These are phyloP conservation scores for Terfezia boudieri DNA, from an alignment of 495 filamentous ascomycete species.

Conservation along the genomic window DNA sequence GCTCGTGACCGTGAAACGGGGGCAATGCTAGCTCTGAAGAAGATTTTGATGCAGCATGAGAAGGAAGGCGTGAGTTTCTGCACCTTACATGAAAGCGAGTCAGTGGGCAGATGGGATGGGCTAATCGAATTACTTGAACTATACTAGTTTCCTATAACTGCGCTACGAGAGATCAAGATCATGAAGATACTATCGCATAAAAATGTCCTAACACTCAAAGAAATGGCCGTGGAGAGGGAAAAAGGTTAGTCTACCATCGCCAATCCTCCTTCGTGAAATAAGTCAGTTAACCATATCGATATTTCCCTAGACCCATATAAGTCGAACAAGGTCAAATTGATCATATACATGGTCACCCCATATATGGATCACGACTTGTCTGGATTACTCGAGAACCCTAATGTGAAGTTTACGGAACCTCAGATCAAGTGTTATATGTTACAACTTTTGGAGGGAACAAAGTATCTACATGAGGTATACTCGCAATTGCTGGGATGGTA, in stretches of 20 bases:
- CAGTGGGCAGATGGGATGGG: background rate
- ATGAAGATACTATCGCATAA: conserved; percentile 78
- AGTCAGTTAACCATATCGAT: background rate
- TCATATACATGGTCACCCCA: conserved; percentile 87
- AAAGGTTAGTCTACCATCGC: conserved; percentile 28
- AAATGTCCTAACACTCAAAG: conserved; percentile 70
- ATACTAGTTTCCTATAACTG: conserved; percentile 50
- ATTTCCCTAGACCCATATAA: background rate
- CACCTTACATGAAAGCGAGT: background rate
- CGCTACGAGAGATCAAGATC: conserved; percentile 78
- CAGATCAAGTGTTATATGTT: conserved; percentile 98
- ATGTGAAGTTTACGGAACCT: conserved; percentile 58
- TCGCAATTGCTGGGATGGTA: background rate
- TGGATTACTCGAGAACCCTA: conserved; percentile 82
- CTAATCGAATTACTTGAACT: background rate
- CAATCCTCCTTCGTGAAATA: background rate
- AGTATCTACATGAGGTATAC: conserved; percentile 61
- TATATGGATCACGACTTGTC: conserved; percentile 99
- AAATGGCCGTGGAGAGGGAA: conserved; percentile 82
- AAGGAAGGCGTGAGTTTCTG: conserved; percentile 44
- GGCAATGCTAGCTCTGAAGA: conserved; percentile 68
- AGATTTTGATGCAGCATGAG: conserved; percentile 75
- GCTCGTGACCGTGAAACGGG: conserved; percentile 54
- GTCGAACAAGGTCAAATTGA: background rate
- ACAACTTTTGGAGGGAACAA: conserved; percentile 72